Conservation (phyloP, 2,329 filamentous ascomycete genomes). For the Harringtonia aguacate region DNA sequence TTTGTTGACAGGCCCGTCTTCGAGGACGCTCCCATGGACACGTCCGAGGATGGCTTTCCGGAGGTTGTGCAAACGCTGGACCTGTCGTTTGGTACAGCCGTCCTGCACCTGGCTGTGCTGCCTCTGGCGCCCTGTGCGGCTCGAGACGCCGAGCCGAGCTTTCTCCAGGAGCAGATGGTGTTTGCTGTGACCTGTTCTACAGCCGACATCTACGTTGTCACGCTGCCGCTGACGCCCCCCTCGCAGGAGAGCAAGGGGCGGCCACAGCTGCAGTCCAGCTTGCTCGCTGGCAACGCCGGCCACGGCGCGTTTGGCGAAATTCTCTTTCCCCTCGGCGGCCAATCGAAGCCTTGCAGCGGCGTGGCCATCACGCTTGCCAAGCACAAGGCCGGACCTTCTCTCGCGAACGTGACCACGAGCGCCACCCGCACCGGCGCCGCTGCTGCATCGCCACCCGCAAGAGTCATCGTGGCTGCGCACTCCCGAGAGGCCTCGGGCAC, state of each 20-base stretch:
- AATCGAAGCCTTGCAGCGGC: slow-evolving; percentile 40
- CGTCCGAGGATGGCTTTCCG: slow-evolving; percentile 37
- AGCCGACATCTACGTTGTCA: slow-evolving; percentile 45
- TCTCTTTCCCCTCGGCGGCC: slow-evolving; percentile 41
- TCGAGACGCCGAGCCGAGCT: slow-evolving; percentile 36
- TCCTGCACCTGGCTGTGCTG: slow-evolving; percentile 44
- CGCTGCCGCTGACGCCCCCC: slow-evolving; percentile 49
- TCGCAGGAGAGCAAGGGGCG: slow-evolving; percentile 48
- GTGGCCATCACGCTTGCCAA: slow-evolving; percentile 36
- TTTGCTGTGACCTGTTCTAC: slow-evolving; percentile 51
- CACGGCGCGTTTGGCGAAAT: slow-evolving; percentile 55
- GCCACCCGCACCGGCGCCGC: slow-evolving; percentile 15
- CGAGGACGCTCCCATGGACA: slow-evolving; percentile 29
- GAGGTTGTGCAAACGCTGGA: slow-evolving; percentile 51
- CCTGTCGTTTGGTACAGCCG: slow-evolving; percentile 45
- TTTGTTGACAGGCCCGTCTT: slow-evolving; percentile 48
- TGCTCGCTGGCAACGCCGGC: slow-evolving; percentile 43
- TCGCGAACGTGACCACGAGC: neutral
- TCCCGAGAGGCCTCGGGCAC: slow-evolving; percentile 48
- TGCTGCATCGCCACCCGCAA: slow-evolving; percentile 17
- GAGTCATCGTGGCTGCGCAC: slow-evolving; percentile 49
- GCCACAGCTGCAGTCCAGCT: slow-evolving; percentile 37
- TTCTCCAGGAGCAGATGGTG: slow-evolving; percentile 47
- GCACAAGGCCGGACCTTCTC: slow-evolving; percentile 21
- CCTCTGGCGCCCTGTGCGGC: slow-evolving; percentile 38